These are phyloP conservation scores for Draba incana DNA, from an alignment of 345 rosid genomes.

Conservation along the genomic window DNA sequence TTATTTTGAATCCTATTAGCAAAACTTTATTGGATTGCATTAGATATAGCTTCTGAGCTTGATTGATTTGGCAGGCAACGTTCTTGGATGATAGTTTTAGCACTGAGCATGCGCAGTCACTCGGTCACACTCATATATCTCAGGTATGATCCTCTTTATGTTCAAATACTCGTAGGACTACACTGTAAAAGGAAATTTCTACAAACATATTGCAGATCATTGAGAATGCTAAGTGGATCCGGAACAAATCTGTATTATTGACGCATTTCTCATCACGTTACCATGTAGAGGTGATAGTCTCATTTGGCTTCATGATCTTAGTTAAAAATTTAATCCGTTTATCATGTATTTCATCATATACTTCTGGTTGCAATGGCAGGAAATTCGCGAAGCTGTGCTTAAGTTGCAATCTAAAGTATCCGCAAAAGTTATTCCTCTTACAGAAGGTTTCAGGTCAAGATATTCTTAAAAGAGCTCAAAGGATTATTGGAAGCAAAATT, in stretches of 20 bases:
- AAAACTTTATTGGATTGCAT: background rate
- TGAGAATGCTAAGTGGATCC: constrained; percentile 85
- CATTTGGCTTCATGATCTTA: constrained; percentile 10
- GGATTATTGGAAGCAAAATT: constrained; percentile 13
- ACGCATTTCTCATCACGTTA: constrained; percentile 96
- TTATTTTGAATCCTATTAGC: background rate
- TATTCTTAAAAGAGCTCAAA: constrained; percentile 40
- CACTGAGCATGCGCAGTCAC: constrained; percentile 74
- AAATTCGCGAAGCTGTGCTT: constrained; percentile 69
- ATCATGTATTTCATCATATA: background rate
- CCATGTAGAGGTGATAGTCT: constrained; percentile 66
- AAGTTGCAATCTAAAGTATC: constrained; percentile 82
- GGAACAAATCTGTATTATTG: constrained; percentile 70
- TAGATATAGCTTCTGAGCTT: constrained; percentile 24
- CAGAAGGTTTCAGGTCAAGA: constrained; percentile 88
- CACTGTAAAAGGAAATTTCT: background rate
- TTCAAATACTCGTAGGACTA: constrained; percentile 4
- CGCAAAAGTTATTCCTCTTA: constrained; percentile 85
- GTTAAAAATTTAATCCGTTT: background rate
- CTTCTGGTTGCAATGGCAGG: constrained; percentile 52
- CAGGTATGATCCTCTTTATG: constrained; percentile 57
- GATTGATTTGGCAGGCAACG: constrained; percentile 67
- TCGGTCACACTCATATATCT: constrained; percentile 81
- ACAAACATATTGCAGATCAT: constrained; percentile 60
- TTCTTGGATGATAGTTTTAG: constrained; percentile 76